Conservation (phyloP, 2,329 filamentous ascomycete genomes). For the Trichocomaceae sp. region DNA sequence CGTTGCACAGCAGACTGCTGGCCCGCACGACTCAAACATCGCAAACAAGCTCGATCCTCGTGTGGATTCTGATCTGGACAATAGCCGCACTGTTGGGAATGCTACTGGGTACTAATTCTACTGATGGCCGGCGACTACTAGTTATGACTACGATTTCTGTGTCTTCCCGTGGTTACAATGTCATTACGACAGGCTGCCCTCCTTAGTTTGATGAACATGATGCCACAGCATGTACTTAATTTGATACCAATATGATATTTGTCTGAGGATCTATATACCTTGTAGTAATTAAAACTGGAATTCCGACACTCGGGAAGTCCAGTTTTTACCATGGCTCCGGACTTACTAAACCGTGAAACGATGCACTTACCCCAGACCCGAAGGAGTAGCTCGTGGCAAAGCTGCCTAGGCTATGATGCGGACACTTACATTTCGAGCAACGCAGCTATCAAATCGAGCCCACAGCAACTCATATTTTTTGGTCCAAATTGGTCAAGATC, state of each 20-base stretch:
- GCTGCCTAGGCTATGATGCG: background rate
- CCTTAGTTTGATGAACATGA: background rate
- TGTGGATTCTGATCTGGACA: constrained; percentile 46
- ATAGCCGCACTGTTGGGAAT: constrained; percentile 13
- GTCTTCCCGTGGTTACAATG: background rate
- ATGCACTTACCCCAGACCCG: background rate
- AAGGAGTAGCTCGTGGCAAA: background rate
- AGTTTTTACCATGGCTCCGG: no score
- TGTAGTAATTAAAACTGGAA: no score
- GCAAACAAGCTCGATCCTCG: constrained; percentile 49
- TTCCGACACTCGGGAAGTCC: no score
- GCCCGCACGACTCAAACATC: constrained; percentile 40
- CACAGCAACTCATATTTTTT: no score
- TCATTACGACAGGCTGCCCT: background rate
- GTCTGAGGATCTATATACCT: background rate
- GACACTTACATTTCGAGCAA: no score
- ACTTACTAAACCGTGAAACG: background rate
- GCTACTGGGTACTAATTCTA: constrained; percentile 6
- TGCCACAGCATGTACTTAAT: background rate
- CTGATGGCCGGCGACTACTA: background rate
- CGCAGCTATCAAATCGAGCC: no score
- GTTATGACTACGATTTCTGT: background rate
- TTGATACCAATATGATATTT: background rate
- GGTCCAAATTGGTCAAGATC: no score
- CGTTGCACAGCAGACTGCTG: constrained; percentile 18